Evolutionary conservation across 1,284 basidiomycete species (phyloP).

Genomic region (Malassezia yamatoensis): DNA sequence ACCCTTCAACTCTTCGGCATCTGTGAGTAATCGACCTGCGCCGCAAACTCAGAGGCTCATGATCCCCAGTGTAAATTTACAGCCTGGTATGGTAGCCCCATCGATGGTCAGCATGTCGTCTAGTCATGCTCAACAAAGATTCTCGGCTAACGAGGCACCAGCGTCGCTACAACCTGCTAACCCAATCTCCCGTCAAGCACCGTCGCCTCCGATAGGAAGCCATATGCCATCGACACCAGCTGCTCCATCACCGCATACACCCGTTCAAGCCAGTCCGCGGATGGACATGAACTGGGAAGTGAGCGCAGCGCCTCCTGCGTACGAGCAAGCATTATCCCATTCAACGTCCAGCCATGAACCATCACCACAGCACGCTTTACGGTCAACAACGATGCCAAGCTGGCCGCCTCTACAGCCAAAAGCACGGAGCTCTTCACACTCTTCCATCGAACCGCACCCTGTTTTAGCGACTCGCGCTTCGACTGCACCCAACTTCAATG

Average conservation of each 20-base stretch:
- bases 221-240: too few relatives aligned
- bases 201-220: not conserved
- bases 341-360: too few relatives aligned
- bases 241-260: not conserved
- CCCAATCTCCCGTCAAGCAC: not conserved
- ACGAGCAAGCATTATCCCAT: not conserved
- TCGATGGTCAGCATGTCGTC: slow-evolving; percentile 21
- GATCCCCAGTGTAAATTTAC: slow-evolving; percentile 17
- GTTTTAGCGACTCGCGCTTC: not conserved
- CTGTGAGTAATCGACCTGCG: slow-evolving; percentile 32
- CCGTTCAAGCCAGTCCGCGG: not conserved
- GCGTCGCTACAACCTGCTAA: slow-evolving; percentile 10
- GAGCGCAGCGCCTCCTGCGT: not conserved
- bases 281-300: not conserved
- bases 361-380: too few relatives aligned
- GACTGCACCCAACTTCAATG: not conserved
- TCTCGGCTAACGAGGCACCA: not conserved
- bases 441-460: not conserved
- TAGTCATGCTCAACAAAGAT: not conserved
- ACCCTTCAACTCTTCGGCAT: slow-evolving; percentile 9
- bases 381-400: too few relatives aligned
- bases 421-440: not conserved
- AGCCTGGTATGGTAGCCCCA: slow-evolving; percentile 43
- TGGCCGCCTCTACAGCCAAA: not conserved
- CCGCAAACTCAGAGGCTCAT: slow-evolving; percentile 32